Percentiles rank a stretch among this genome's conserved stretches.
phyloP scores from a whole-genome alignment of 1,284 basidiomycete species.

The Hemileia vastatrix region DNA sequence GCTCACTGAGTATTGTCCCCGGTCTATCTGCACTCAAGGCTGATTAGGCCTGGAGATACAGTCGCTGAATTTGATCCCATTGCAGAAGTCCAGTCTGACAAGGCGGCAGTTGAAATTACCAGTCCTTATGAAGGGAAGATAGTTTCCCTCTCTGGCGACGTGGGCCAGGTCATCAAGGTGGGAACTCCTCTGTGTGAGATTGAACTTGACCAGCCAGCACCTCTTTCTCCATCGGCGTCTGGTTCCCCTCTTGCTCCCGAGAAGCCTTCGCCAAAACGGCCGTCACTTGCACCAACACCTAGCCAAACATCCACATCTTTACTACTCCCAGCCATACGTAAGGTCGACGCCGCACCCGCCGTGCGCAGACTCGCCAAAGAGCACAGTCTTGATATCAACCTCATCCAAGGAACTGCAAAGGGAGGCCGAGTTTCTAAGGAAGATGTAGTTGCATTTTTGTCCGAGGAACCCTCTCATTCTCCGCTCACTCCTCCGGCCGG shows the following conservation, averaged over 20 bases:
- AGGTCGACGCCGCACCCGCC: slow-evolving; percentile 63
- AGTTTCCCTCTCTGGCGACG: slow-evolving; percentile 61
- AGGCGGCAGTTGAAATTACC: slow-evolving; percentile 87
- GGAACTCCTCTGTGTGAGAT: slow-evolving; percentile 73
- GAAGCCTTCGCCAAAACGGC: slow-evolving; percentile 27
- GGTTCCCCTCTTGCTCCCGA: slow-evolving; percentile 23
- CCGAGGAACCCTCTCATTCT: not conserved
- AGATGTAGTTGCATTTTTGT: slow-evolving; percentile 50
- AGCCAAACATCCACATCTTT: not conserved
- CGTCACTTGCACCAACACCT: slow-evolving; percentile 27
- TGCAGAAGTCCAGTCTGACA: slow-evolving; percentile 90
- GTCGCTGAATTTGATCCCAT: slow-evolving; percentile 73
- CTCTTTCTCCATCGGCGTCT: slow-evolving; percentile 26
- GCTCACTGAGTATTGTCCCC: not conserved
- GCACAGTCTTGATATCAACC: slow-evolving; percentile 53
- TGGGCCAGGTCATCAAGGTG: slow-evolving; percentile 78
- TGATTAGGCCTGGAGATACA: slow-evolving; percentile 53
- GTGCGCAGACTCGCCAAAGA: slow-evolving; percentile 66
- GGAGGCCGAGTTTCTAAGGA: slow-evolving; percentile 63
- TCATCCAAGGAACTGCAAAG: slow-evolving; percentile 61
- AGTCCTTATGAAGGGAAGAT: slow-evolving; percentile 73
- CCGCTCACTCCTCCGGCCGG: not conserved
- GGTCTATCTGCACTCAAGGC: slow-evolving; percentile 47
- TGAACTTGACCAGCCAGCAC: slow-evolving; percentile 12
- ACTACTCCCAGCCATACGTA: slow-evolving; percentile 28